Evolutionary conservation across 371 early-diverging fungal genomes (phyloP), one percentile per base, ranked within the genome.

Genomic region (Rhizopus delemar): DNA sequence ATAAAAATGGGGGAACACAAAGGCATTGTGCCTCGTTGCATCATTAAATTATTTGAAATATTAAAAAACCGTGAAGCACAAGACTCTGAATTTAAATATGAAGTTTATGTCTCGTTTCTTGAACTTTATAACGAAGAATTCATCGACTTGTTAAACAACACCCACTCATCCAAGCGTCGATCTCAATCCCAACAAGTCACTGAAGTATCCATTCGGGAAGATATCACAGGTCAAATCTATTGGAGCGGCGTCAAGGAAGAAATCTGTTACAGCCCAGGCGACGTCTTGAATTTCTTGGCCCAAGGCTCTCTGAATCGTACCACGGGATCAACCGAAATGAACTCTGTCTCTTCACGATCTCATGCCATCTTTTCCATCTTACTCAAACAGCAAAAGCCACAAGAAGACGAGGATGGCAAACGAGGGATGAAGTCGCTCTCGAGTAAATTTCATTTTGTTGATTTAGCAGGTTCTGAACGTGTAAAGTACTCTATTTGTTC

Each of bases 401-500:
- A 60, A 12, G 69, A 70, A 8, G 71, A 73, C 22, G 22, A 22
- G 2, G 22, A 22, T 22, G 22, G 22, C 22, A 22, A 22, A 22
- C 22, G 22, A 22, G 22, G 0, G 22, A 22, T 22, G 28, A 66
- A 66, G 38, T 51, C 62, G 13, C 29, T 69, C 6, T 48, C 62
- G 5, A 73, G 73, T 51, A 98, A 98, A 77, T 94, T 97, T 63
- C 94, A 96, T 71, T 99, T 99, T 85, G 99, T 99, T 31, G 99
- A 99, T 81, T 78, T 99, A 65, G 99, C 99, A 36, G 99, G 99
- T 22, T 93, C 93, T 31, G 99, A 99, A 74, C 85, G 99, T 53
- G 62, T 73, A 73, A 32, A 22, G 22, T 22, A 22, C 22, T 22
- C 2, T 22, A 22, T n/a, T 29, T 57, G 4, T 33, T 36, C n/a